A percentile compares a stretch with the other conserved stretches of the same genome.
These are phyloP conservation scores for Leptodermis oblonga DNA, from an alignment of 257 asterid genomes.

Conservation along the genomic window DNA sequence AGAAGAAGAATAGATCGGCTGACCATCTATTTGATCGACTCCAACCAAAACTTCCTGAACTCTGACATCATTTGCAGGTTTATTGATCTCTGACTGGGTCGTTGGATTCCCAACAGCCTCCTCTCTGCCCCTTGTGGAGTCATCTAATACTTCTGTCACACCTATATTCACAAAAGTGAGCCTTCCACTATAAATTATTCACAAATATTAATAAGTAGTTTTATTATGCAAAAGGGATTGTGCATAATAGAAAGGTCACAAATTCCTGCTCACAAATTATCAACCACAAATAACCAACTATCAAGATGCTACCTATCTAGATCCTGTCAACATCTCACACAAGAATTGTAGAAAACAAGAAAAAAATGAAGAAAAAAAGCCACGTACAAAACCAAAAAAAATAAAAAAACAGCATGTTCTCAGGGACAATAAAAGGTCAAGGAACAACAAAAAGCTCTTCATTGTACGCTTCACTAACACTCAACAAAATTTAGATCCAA, in stretches of 20 bases:
- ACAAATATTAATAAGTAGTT: neutral
- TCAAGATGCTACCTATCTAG: neutral
- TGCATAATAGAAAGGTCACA: neutral
- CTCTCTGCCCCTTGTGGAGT: constrained; percentile 20
- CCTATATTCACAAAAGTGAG: constrained; percentile 30
- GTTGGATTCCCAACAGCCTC: constrained; percentile 23
- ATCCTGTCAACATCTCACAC: neutral
- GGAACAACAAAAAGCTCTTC: neutral
- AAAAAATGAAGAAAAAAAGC: neutral
- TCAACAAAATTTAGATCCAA: neutral
- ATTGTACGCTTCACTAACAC: neutral
- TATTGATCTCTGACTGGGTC: constrained; percentile 20
- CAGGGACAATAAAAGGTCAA: neutral
- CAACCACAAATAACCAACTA: neutral
- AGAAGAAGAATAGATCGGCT: constrained; percentile 13
- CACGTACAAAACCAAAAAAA: neutral
- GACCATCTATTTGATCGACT: constrained; percentile 8
- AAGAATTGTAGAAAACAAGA: neutral
- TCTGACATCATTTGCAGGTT: constrained; percentile 13
- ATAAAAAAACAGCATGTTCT: neutral
- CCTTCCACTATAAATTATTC: neutral
- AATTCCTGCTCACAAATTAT: neutral
- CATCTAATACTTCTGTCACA: constrained; percentile 23
- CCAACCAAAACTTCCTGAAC: constrained; percentile 28
- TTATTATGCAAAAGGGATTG: neutral